Evolutionary conservation across 2,329 filamentous ascomycete species (phyloP), one percentile per base, ranked within the genome.

Genomic region (Ilyonectria destructans): DNA sequence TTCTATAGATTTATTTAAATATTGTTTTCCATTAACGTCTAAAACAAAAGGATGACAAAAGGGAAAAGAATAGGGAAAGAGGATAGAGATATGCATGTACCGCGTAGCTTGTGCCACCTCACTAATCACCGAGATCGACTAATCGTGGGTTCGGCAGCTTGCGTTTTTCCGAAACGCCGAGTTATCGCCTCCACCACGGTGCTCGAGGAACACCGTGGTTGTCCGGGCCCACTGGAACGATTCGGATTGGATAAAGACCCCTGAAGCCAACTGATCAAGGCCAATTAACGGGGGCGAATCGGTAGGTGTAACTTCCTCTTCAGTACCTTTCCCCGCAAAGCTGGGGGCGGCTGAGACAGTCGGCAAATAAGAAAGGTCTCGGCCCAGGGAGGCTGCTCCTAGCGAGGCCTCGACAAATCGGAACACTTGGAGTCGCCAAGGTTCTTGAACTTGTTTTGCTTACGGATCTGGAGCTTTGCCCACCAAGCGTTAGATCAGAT

Each of bases 81-180:
- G 35, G 35, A 37, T 37, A 37, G 35, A 37, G 35, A 37, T 37
- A 37, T 37, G 35, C 35, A 37, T 37, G 35, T 37, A 37, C 6
- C 40, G 40, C 15, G 35, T 37, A 37, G 40, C 15, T 19, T 45
- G 40, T 45, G 40, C 40, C 40, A 45, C 40, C 40, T 45, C 40
- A 45, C 40, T 45, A 45, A 45, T 37, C 35, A 37, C 35, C 35
- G 35, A 37, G 12, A 37, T 37, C 35, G 35, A 45, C 17, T 45
- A 45, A 45, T 45, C 40, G 15, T 45, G 40, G 40, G 40, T 45
- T 45, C 40, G 17, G 40, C 40, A 45, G 40, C n/a, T 19, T 45
- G 40, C 40, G 40, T 45, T 45, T 45, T 45, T 45, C 40, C 40
- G 40, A 45, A 45, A 45, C 40, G 40, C 40, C 40, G 40, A 45